Base-by-base conservation (phyloP, 495 filamentous ascomycete species). In the Hypoxylon intermedium region DNA sequence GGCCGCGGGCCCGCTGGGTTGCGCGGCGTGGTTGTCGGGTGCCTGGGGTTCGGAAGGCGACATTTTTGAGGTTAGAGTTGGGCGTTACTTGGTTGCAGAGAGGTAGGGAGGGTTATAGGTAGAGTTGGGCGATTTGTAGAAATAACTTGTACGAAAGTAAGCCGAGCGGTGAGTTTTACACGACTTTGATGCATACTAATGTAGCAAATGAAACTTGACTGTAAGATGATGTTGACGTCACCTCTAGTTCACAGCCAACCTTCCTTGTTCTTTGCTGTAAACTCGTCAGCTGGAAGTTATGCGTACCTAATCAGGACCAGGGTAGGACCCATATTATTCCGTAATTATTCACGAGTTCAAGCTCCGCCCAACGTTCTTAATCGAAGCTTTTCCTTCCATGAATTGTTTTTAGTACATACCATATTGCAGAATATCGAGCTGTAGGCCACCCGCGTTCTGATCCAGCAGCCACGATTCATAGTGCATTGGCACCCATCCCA, bases 41-140 rank as follows among this genome's bases (percentile, higher is more conserved):
- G 38, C 34, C 24, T 50, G 20, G 12, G 34, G 13, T 55, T 59
- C 28, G 4, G 61, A 59, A 36, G 54, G 55, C 6, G 61, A 59
- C 61, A 65, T 65, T 0, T 59, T 65, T 13, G n/a, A n/a, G n/a
- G 12, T 9, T 20, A 18, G 3, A 21, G 16, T 41, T 41, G 7
- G 1, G 18, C 4, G 38, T 41, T 21, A n/a, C 19, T 41, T 20
- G 1, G 21, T 3, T 51, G 34, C 13, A 15, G 19, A 28, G 36
- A 36, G 11, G 19, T 45, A 51, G 19, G 15, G n/a, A n/a, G n/a
- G n/a, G n/a, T n/a, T n/a, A n/a, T 54, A 54, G 42, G 42, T 47
- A 40, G 24, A 30, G 24, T 26, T 7, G 7, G 7, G 24, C 9
- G 7, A 9, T 3, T 3, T 38, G 36, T 15, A 16, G 12, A 15